These are phyloP conservation scores for Ustilago bromivora DNA, from an alignment of 1,284 basidiomycete species.

Conservation along the genomic window DNA sequence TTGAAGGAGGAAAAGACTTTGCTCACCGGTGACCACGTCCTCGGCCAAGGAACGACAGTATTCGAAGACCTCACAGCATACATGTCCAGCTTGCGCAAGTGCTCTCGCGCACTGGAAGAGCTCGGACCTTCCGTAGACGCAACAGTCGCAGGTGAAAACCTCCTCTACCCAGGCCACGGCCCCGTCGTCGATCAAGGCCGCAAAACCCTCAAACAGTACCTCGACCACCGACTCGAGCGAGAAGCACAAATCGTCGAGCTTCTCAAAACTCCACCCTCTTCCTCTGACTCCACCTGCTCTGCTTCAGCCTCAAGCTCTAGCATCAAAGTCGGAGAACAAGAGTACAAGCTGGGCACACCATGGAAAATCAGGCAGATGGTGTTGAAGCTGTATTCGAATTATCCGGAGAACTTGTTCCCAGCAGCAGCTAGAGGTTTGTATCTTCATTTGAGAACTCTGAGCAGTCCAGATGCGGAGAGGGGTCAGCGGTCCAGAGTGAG, in stretches of 20 bases:
- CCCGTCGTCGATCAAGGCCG: conserved; percentile 76
- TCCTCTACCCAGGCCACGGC: conserved; percentile 88
- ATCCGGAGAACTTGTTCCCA: conserved; percentile 77
- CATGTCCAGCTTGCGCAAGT: conserved; percentile 77
- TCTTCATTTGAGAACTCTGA: conserved; percentile 81
- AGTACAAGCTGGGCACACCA: conserved; percentile 20
- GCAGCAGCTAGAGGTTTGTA: conserved; percentile 79
- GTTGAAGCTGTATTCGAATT: conserved; percentile 76
- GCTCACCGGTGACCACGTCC: conserved; percentile 87
- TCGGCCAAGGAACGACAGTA: conserved; percentile 89
- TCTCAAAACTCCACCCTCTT: conserved; percentile 72
- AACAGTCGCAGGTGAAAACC: conserved; percentile 49
- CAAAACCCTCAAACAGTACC: conserved; percentile 78
- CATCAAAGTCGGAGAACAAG: conserved; percentile 12
- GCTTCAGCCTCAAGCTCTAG: background rate
- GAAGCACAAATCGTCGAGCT: conserved; percentile 82
- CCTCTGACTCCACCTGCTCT: background rate
- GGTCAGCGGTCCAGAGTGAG: conserved; percentile 20
- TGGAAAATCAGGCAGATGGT: conserved; percentile 65
- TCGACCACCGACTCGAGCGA: conserved; percentile 83
- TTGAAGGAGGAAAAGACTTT: conserved; percentile 74
- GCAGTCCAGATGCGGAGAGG: conserved; percentile 34
- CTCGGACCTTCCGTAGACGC: conserved; percentile 24
- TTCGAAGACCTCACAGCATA: conserved; percentile 87
- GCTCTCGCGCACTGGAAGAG: conserved; percentile 72